Evolutionary conservation across 116 monocot species (phyloP), one percentile per base, ranked within the genome.

Genomic region (Iris pallida): DNA sequence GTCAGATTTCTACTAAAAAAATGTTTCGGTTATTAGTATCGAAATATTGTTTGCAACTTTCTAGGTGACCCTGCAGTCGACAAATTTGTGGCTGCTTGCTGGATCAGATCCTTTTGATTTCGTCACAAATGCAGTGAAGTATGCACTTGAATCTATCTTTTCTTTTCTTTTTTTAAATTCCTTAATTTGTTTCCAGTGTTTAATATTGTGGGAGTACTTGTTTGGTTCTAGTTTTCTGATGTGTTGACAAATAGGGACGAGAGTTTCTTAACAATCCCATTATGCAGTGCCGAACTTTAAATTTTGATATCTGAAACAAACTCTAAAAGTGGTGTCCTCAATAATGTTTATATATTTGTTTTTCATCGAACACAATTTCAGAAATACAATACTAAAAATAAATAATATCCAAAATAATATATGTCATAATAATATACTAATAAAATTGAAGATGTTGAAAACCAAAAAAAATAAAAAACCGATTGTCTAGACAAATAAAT

Each of bases 81-180:
- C 13, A 65, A 30, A n/a, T 90, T 84, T 69, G 76, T 84, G 49
- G 90, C n/a, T n/a, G n/a, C n/a, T n/a, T n/a, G n/a, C n/a, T 90
- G 63, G 75, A 52, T 60, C 73, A 10, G 79, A 90, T 53, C 86
- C 86, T 42, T 86, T 84, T 59, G 86, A 90, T 71, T 83, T 84
- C 46, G 79, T 90, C 52, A 84, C 83, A 47, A 73, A 73, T 77
- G 83, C 90, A 55, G 83, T 90, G 17, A 90, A 90, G 90, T 86
- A 74, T 74, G 86, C 57, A 55, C 6, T 66, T 59, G 17, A 0
- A 10, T 7, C 0, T 59, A 9, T 4, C 1, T 42, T 43, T 56
- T 45, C 16, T 40, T 46, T 8, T 66, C 20, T 18, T 18, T 5
- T 59, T 30, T 30, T 30, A 9, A 20, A 20, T 59, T 7, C 20